Base-by-base conservation (phyloP, 805 yeast species). In the Candida ipomoeae region DNA sequence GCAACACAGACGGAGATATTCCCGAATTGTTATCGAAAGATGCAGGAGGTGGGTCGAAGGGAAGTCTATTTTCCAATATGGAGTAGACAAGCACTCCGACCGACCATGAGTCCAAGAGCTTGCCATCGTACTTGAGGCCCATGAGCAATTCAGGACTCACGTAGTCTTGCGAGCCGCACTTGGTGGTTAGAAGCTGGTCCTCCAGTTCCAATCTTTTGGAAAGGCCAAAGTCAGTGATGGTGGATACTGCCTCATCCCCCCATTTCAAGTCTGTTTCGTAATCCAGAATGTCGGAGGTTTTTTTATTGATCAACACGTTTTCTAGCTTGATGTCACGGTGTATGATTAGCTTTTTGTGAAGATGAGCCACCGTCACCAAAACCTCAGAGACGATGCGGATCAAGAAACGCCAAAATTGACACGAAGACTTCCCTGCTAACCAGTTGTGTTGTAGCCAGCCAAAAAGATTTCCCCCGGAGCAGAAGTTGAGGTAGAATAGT, bases 81-180 rank as follows among this genome's bases (percentile, higher is more conserved):
- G 95, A 82, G 62, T 90, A 94, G 1, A 91, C 68, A n/a, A 91
- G 72, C 2, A 94, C 98, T 2, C 99, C 99, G 8, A 91, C 66
- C 1, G 97, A 89, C 99, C 99, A 94, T 17, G 91, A 75, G 65
- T 94, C 99, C 44, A 94, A 85, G 55, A 88, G 82, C 47, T 87
- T 79, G 11, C 99, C 99, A 61, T 92, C 92, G 62, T 94, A 94
- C 6, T 89, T 85, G 49, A 88, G 75, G 1, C 98, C 98, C 82
- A 94, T 81, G 36, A 94, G 71, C 21, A 94, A 69, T 62, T 94
- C 99, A 0, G 99, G 99, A 0, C 97, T 85, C 6, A 94, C 96
- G 61, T 94, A 94, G 64, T 94, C 99, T 55, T 89, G 97, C 1
- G 96, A 88, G 0, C 99, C 99, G 66, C 99, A 94, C 53, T 98